A percentile compares a stretch with the other conserved stretches of the same genome.
Conservation (phyloP, 2,329 filamentous ascomycete genomes). For the Claviceps sp. region DNA sequence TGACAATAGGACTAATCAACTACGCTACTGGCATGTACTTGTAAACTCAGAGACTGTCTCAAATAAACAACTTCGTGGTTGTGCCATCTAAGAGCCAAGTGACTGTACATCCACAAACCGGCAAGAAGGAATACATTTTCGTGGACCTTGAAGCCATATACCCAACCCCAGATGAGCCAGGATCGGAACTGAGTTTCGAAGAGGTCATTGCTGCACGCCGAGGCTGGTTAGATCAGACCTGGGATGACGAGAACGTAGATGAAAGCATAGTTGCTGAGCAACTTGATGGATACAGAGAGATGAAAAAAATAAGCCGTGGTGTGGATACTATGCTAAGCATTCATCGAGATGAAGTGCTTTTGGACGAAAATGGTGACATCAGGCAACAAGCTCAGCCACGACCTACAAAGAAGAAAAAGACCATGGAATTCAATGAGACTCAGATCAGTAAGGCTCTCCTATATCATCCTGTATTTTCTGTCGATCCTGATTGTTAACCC, state of each 20-base stretch:
- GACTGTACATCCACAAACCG: conserved; percentile 68
- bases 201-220: conserved; percentile 70
- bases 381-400: conserved; percentile 31
- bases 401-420: conserved; percentile 56
- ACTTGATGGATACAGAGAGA: conserved; percentile 15
- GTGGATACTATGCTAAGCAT: conserved; percentile 27
- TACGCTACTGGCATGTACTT: conserved; percentile 25
- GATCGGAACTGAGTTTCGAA: conserved; percentile 77
- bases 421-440: conserved; percentile 78
- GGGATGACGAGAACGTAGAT: conserved; percentile 32
- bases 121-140: conserved; percentile 74
- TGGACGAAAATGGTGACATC: conserved; percentile 47
- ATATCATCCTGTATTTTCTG: not conserved
- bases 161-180: conserved; percentile 56
- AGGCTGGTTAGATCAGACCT: conserved; percentile 51
- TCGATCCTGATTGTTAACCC: conserved; percentile 9
- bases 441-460: conserved; percentile 59
- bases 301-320: conserved; percentile 18
- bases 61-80: conserved; percentile 54
- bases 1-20: conserved; percentile 92
- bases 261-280: conserved; percentile 19
- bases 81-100: conserved; percentile 62
- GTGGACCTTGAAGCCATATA: conserved; percentile 80
- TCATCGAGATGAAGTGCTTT: conserved; percentile 28
- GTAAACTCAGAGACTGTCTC: conserved; percentile 41